Percentiles rank a stretch among this genome's conserved stretches.
These are phyloP conservation scores for Dactylella cylindrospora DNA, from an alignment of 2,329 filamentous ascomycete genomes.

Conservation along the genomic window DNA sequence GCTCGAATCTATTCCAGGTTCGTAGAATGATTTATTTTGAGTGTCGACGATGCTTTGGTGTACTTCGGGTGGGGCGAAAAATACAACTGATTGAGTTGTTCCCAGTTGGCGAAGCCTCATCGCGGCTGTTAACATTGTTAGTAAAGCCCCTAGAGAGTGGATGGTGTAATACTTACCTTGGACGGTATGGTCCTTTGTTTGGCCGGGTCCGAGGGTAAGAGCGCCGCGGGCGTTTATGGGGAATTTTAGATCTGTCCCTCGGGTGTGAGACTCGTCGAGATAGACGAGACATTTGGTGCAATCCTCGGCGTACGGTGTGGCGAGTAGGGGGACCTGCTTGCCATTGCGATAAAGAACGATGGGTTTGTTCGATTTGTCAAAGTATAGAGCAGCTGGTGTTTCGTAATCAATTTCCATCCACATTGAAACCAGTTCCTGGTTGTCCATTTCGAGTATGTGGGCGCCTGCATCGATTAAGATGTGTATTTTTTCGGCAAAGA, in stretches of 20 bases:
- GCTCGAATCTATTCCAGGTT: conserved; percentile 53
- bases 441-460: conserved; percentile 64
- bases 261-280: conserved; percentile 69
- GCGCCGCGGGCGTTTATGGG: conserved; percentile 63
- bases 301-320: conserved; percentile 60
- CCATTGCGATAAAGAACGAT: conserved; percentile 55
- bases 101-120: conserved; percentile 73
- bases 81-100: conserved; percentile 65
- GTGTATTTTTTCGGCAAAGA: conserved; percentile 54
- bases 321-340: conserved; percentile 55
- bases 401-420: conserved; percentile 58
- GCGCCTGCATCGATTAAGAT: conserved; percentile 68
- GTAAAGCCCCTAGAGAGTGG: background rate
- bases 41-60: conserved; percentile 56
- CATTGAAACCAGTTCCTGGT: conserved; percentile 55
- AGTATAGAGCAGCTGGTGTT: conserved; percentile 60
- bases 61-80: conserved; percentile 59
- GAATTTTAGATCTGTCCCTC: conserved; percentile 68
- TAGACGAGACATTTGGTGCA: conserved; percentile 66
- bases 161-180: conserved; percentile 59
- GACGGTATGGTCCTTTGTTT: conserved; percentile 69
- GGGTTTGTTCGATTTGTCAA: conserved; percentile 56
- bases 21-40: conserved; percentile 26
- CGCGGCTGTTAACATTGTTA: conserved; percentile 15
- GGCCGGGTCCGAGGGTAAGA: conserved; percentile 65